Conservation (phyloP, 83 land plant genomes). For the Larix sibirica region DNA sequence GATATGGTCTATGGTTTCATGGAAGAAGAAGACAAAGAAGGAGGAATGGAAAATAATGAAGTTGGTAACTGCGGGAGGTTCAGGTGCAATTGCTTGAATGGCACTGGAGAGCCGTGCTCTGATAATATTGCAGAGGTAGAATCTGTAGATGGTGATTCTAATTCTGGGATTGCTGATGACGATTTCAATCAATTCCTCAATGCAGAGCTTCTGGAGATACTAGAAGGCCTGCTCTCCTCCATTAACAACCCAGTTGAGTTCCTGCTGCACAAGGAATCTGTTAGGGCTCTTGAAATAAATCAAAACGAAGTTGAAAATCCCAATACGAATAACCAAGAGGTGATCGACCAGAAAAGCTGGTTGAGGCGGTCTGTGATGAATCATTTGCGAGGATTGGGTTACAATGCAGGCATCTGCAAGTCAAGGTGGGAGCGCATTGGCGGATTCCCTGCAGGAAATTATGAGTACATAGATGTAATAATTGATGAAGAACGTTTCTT, state of each 20-base stretch:
- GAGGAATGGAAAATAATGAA: neutral
- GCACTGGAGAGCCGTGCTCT: neutral
- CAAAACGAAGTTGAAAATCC: neutral
- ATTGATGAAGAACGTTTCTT: constrained; percentile 25
- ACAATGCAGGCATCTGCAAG: constrained; percentile 71
- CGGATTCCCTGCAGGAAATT: constrained; percentile 50
- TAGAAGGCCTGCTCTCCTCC: neutral
- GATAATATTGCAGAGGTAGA: neutral
- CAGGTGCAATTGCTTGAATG: neutral
- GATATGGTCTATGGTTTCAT: neutral
- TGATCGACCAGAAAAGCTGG: neutral
- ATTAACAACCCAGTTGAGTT: neutral
- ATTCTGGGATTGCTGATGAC: neutral
- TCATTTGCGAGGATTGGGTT: constrained; percentile 41
- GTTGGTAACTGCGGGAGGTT: neutral
- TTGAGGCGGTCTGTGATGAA: constrained; percentile 42
- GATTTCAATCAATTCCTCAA: neutral
- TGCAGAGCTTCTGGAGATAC: neutral
- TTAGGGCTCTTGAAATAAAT: neutral
- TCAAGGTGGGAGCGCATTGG: constrained; percentile 55
- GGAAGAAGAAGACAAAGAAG: neutral
- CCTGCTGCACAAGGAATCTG: neutral
- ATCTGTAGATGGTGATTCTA: neutral
- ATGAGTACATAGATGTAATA: constrained; percentile 73
- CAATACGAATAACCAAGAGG: neutral